Evolutionary conservation across 331 rosid genomes (phyloP).

Genomic region (Quercus tomentella): DNA sequence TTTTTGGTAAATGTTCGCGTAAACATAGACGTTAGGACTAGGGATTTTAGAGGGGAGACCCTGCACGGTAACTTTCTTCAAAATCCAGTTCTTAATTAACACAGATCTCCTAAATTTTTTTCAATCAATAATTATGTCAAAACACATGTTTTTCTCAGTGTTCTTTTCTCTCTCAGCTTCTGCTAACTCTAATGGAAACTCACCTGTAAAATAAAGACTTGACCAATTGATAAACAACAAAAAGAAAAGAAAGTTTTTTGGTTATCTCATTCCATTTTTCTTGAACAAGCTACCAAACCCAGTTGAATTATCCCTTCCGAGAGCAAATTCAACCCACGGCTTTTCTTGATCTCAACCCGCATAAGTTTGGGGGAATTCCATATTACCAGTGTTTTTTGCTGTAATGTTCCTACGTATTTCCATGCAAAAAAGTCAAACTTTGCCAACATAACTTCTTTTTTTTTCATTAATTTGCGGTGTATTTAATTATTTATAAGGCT

Average conservation of each 20-base stretch:
- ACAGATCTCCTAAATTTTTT: not conserved
- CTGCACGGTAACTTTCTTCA: not conserved
- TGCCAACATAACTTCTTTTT: not conserved
- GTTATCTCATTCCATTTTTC: slow-evolving; percentile 14
- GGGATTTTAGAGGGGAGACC: no score
- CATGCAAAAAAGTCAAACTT: slow-evolving; percentile 40
- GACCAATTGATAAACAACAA: not conserved
- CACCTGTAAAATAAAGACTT: slow-evolving; percentile 36
- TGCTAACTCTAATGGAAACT: slow-evolving; percentile 33
- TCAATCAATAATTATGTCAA: not conserved
- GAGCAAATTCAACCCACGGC: slow-evolving; percentile 26
- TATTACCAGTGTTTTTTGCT: slow-evolving; percentile 27
- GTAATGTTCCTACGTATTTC: slow-evolving; percentile 38
- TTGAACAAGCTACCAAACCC: slow-evolving; percentile 21
- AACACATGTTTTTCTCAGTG: not conserved
- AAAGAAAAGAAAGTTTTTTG: not conserved
- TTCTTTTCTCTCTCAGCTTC: slow-evolving; percentile 1
- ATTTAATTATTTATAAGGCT: not conserved
- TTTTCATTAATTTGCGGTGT: not conserved
- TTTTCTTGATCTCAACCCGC: slow-evolving; percentile 42
- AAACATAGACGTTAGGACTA: no score
- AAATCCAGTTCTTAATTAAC: not conserved
- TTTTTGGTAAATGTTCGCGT: no score
- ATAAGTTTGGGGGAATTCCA: slow-evolving; percentile 66
- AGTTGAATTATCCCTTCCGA: slow-evolving; percentile 26